These are phyloP conservation scores for Penicillium concentricum DNA, from an alignment of 2,329 filamentous ascomycete species.

Conservation along the genomic window DNA sequence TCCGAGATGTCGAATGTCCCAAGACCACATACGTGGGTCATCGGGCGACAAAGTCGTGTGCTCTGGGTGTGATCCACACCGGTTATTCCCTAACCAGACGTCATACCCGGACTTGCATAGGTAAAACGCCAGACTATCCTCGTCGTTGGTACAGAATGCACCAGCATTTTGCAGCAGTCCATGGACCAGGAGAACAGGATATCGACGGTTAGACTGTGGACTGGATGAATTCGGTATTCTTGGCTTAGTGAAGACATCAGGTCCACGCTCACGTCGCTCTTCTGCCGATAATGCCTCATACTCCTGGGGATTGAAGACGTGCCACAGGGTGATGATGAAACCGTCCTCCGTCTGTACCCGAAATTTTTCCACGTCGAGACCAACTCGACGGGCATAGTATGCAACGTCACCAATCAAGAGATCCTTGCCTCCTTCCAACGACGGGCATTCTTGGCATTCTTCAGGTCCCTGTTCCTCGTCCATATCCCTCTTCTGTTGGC, in stretches of 20 bases:
- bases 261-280: slow-evolving; percentile 51
- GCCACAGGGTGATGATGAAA: slow-evolving; percentile 85
- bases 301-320: slow-evolving; percentile 80
- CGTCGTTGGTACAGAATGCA: slow-evolving; percentile 86
- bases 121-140: slow-evolving; percentile 85
- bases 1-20: slow-evolving; percentile 95
- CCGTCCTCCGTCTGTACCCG: slow-evolving; percentile 91
- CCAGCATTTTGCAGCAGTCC: slow-evolving; percentile 85
- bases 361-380: slow-evolving; percentile 79
- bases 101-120: slow-evolving; percentile 90
- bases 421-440: slow-evolving; percentile 78
- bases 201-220: slow-evolving; percentile 42
- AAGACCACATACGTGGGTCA: slow-evolving; percentile 93
- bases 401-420: slow-evolving; percentile 73
- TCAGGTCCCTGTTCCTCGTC: slow-evolving; percentile 39
- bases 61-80: slow-evolving; percentile 78
- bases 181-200: slow-evolving; percentile 83
- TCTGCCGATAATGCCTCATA: slow-evolving; percentile 57
- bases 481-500: slow-evolving; percentile 41
- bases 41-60: slow-evolving; percentile 68
- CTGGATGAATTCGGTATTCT: slow-evolving; percentile 27
- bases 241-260: slow-evolving; percentile 60
- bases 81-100: slow-evolving; percentile 93
- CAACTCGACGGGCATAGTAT: slow-evolving; percentile 85
- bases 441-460: slow-evolving; percentile 66